Conservation (phyloP, 208 protist genomes). For the Acanthamoeba royreba region DNA sequence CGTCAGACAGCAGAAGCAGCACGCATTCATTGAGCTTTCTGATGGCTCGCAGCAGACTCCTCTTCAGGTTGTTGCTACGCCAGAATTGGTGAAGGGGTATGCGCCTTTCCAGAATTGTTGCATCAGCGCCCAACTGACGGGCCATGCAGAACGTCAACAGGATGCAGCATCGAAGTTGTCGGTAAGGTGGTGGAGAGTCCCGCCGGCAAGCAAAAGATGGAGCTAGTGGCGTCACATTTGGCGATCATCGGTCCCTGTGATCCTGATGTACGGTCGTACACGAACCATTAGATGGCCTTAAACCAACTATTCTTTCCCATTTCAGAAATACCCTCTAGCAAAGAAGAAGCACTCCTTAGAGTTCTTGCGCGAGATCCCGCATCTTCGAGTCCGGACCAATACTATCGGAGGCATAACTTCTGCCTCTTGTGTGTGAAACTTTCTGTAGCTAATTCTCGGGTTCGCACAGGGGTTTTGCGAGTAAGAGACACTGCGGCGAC, state of each 20-base stretch:
- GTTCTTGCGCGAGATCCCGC: constrained; percentile 82
- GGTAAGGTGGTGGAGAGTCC: constrained; percentile 38
- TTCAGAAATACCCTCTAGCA: constrained; percentile 79
- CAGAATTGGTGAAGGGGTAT: constrained; percentile 19
- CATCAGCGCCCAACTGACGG: not conserved
- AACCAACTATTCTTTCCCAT: not conserved
- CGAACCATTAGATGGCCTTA: not conserved
- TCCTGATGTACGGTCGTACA: constrained; percentile 30
- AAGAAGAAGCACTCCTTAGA: constrained; percentile 85
- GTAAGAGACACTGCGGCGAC: constrained; percentile 70
- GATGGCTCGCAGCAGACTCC: constrained; percentile 2
- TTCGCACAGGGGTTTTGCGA: constrained; percentile 67
- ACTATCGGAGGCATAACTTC: constrained; percentile 34
- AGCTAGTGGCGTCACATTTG: not conserved
- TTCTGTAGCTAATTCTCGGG: not conserved
- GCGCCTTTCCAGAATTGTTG: not conserved
- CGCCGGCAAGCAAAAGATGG: not conserved
- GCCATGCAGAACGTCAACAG: not conserved
- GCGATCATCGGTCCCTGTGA: not conserved
- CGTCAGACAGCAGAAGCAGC: constrained; percentile 40
- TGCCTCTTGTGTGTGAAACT: not conserved
- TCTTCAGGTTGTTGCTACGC: constrained; percentile 25
- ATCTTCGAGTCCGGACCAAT: constrained; percentile 81
- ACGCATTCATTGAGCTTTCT: not conserved
- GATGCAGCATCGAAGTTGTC: not conserved